A percentile compares a stretch with the other conserved stretches of the same genome.
Conservation (phyloP, 2,329 filamentous ascomycete species). For the Trichoderma atroviride region DNA sequence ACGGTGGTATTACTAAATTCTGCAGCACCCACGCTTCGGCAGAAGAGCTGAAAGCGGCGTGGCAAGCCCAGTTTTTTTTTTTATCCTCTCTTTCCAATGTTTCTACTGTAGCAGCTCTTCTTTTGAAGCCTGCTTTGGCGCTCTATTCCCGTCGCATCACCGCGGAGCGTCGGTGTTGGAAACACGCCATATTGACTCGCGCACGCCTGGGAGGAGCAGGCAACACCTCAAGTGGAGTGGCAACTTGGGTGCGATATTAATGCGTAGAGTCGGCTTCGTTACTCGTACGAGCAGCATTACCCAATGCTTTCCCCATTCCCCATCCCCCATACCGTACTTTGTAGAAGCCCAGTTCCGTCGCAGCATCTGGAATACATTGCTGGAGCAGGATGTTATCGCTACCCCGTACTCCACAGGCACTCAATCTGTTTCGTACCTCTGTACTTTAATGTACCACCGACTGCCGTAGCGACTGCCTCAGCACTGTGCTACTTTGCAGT, state of each 20-base stretch:
- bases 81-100: not conserved
- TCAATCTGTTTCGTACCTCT: not conserved
- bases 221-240: conserved; percentile 3
- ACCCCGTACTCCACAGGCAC: not conserved
- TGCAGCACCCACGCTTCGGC: not conserved
- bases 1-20: not conserved
- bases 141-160: conserved; percentile 13
- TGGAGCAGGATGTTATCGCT: not conserved
- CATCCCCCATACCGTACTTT: not conserved
- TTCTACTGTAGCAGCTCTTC: not conserved
- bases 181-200: conserved; percentile 18
- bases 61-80: conserved; percentile 2
- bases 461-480: not conserved
- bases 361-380: not conserved
- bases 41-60: not conserved
- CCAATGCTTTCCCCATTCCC: not conserved
- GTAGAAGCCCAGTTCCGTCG: not conserved
- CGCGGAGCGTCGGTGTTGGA: not conserved
- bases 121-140: not conserved
- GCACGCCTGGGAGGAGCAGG: conserved; percentile 2
- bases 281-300: not conserved
- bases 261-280: not conserved
- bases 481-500: not conserved
- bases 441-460: not conserved
- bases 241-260: conserved; percentile 9